Evolutionary conservation across 805 yeast species (phyloP), one percentile per base, ranked within the genome.

Genomic region (Schwanniomyces pseudopolymorphus): DNA sequence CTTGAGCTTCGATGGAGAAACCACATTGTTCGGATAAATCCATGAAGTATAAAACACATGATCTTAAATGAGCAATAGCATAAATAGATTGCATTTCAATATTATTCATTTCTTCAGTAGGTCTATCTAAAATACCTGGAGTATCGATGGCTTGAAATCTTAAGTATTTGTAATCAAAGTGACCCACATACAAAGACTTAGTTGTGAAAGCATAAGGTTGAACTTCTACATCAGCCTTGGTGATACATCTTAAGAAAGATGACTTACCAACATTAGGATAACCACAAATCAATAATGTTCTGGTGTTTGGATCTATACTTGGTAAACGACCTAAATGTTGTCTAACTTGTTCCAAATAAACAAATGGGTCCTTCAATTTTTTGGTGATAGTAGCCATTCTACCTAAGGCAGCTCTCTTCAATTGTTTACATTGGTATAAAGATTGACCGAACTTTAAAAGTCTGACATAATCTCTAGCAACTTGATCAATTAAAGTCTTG

Each of bases 201-300:
- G 99, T 94, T 57, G 99, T 94, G 84, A 94, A 94, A 27, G 99
- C 99, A 70, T 94, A 94, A 36, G 99, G 99, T 72, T 94, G 99
- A 51, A 94, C 99, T 65, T 94, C 99, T 49, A 94, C 99, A 61
- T 94, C 98, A 33, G 98, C 98, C 61, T 95, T 88, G 53, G 99
- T 94, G 71, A 94, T 88, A 67, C 94, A 83, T 63, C 83, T 80
- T 69, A 94, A 79, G 72, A 94, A 94, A 13, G 97, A 89, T 11
- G 99, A 94, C 72, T 94, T 94, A 74, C 99, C 99, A 51, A 94
- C 99, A 70, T 94, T 94, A 47, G 99, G 99, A 72, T 94, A 94
- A 52, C 99, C 99, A 75, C 99, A 94, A 63, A 94, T 92, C 61
- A 94, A 79, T 58, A 94, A 76, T 20, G 99, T 94, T 77, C 99